phyloP scores from a whole-genome alignment of 306 rosid species.

The Carpinus viminea region DNA sequence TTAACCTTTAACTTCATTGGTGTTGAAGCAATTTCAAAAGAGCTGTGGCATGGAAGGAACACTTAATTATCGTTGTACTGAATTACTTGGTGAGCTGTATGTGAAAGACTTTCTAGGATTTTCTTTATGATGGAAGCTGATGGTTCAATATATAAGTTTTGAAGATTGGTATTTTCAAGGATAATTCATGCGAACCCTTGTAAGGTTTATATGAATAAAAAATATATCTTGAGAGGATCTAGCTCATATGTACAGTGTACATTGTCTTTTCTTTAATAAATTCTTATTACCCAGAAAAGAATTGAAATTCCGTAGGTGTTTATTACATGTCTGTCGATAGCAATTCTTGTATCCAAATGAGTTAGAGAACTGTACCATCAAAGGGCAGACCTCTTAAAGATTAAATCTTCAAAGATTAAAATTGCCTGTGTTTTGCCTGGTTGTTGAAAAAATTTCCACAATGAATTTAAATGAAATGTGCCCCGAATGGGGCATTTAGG shows the following conservation, averaged over 20 bases:
- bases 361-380: background rate
- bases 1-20: background rate
- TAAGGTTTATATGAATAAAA: background rate
- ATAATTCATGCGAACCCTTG: background rate
- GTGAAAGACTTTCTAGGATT: background rate
- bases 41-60: background rate
- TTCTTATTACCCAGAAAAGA: background rate
- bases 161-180: background rate
- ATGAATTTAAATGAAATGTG: background rate
- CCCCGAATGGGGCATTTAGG: background rate
- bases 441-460: background rate
- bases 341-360: background rate
- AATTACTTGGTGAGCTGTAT: background rate
- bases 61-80: background rate
- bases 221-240: background rate
- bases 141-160: background rate
- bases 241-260: background rate
- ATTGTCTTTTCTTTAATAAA: background rate
- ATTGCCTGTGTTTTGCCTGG: background rate
- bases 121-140: background rate
- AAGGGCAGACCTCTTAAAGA: background rate
- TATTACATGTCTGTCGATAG: background rate
- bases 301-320: background rate
- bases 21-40: conserved; percentile 1
- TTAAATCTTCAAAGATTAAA: too few relatives aligned